Evolutionary conservation across 1,284 basidiomycete species (phyloP), one percentile per base, ranked within the genome.

Genomic region (Tilletia horrida): DNA sequence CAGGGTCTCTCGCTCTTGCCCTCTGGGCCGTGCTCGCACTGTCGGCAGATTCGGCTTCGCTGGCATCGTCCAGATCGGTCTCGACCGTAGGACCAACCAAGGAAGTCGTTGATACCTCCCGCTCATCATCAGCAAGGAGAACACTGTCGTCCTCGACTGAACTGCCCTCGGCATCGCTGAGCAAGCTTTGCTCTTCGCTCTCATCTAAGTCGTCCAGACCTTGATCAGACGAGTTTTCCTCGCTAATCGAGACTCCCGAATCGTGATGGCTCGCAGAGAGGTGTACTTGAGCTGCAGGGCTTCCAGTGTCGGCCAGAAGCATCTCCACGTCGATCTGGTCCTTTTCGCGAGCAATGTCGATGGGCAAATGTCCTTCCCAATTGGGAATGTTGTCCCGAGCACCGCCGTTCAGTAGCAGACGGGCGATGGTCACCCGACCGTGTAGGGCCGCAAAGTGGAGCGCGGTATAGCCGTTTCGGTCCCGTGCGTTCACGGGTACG

Each of bases 401-500:
- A 16, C 92, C 92, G 31, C 88, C 90, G 16, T 87, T 84, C 16
- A 96, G 79, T 35, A 98, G 85, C 3, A 89, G 83, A 47, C 86
- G 84, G 0, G 88, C 87, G 78, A 91, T 92, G 11, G 86, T 85
- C 55, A 85, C 83, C 23, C 90, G 88, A 27, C 87, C 87, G 21
- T 85, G 85, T 50, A 94, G 83, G 0, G 88, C 90, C 16, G 93
- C 91, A 78, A 95, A 90, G 80, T 95, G 92, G 44, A 97, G 84
- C 0, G 95, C 88, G 0, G 94, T 97, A 79, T 87, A 93, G 6
- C 95, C 95, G 80, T 93, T 96, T 69, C 87, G 85, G 82, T 98
- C 96, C 66, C 91, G 88, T 1, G 87, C 86, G 80, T 97, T 92
- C 59, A 93, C 75, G 74, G 93, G 91, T 40, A 89, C 88, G 3